Evolutionary conservation across 306 rosid species (phyloP).

Genomic region (Myrica gale): DNA sequence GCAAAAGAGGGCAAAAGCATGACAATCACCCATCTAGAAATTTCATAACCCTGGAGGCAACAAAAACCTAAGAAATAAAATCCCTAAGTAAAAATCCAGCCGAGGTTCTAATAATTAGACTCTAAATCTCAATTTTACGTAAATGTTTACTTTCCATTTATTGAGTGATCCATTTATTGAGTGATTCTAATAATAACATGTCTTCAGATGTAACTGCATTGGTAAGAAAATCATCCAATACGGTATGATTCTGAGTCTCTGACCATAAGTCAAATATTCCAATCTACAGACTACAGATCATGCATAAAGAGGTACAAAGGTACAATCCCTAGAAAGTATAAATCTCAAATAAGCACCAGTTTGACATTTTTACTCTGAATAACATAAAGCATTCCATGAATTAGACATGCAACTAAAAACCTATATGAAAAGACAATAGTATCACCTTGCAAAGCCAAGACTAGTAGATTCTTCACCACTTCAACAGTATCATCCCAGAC

Average conservation of each 20-base stretch:
- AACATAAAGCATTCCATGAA: not conserved
- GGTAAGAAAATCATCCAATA: not conserved
- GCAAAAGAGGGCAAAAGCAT: not conserved
- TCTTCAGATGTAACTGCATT: not conserved
- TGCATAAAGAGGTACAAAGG: not conserved
- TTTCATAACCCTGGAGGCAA: not conserved
- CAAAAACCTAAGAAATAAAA: not conserved
- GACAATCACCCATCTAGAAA: not conserved
- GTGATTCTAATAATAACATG: not conserved
- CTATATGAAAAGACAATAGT: not conserved
- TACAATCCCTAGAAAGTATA: not conserved
- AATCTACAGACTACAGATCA: not conserved
- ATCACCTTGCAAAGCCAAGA: conserved; percentile 40
- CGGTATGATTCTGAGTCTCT: not conserved
- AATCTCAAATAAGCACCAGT: not conserved
- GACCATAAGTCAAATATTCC: not conserved
- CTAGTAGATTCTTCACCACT: conserved; percentile 37
- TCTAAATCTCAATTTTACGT: not conserved
- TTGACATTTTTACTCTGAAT: not conserved
- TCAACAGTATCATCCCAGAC: conserved; percentile 39
- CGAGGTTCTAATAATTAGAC: not conserved
- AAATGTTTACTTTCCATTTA: not conserved
- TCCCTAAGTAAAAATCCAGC: not conserved
- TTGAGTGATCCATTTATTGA: not conserved
- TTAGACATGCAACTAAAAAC: not conserved